These are phyloP conservation scores for Fusarium verrucosum DNA, from an alignment of 2,329 filamentous ascomycete species.

Conservation along the genomic window DNA sequence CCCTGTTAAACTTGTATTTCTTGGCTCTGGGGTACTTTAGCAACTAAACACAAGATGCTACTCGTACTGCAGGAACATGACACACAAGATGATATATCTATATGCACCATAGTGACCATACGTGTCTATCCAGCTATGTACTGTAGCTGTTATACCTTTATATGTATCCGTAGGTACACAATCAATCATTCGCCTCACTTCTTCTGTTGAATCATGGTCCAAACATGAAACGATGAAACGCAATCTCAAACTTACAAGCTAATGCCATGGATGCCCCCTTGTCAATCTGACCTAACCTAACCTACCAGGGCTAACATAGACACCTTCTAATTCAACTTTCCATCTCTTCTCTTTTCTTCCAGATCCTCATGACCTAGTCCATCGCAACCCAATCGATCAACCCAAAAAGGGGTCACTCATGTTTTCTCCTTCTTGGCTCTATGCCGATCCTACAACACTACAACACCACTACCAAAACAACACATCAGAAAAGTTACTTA, in stretches of 20 bases:
- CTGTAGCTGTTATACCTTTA: too few species aligned
- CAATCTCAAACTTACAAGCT: conserved; percentile 31
- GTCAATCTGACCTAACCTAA: conserved; percentile 17
- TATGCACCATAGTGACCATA: background rate
- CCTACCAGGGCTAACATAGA: conserved; percentile 11
- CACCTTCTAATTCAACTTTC: conserved; percentile 2
- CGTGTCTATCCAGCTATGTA: background rate
- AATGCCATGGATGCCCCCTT: conserved; percentile 21
- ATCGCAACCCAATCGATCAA: conserved; percentile 24
- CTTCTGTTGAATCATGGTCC: background rate
- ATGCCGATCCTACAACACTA: conserved; percentile 26
- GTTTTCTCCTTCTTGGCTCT: background rate
- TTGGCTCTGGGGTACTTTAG: conserved; percentile 8
- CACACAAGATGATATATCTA: background rate
- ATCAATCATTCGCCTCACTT: background rate
- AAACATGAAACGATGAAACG: conserved; percentile 33
- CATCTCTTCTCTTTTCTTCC: background rate
- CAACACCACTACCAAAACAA: background rate
- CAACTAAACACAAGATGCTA: conserved; percentile 2
- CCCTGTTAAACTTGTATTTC: background rate
- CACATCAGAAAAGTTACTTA: background rate
- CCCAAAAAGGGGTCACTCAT: conserved; percentile 5
- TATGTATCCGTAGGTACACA: too few species aligned
- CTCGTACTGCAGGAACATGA: conserved; percentile 15
- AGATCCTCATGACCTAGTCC: background rate